These are phyloP conservation scores for Fraxinus albicans DNA, from an alignment of 305 asterid species.

Conservation along the genomic window DNA sequence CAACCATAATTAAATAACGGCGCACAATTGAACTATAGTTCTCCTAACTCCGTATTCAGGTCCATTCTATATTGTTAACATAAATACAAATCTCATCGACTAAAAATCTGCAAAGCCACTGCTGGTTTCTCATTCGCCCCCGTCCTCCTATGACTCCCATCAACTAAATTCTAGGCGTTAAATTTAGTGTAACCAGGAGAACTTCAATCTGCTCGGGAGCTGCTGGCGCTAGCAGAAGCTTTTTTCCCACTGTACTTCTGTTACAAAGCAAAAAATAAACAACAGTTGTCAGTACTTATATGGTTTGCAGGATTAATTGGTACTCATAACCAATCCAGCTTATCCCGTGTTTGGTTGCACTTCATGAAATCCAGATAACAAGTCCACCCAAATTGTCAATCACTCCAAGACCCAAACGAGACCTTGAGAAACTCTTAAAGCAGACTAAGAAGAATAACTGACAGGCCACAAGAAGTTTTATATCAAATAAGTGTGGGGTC, in stretches of 20 bases:
- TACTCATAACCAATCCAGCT: background rate
- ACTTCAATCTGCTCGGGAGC: conserved; percentile 68
- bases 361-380: background rate
- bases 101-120: conserved; percentile 24
- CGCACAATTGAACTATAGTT: conserved; percentile 30
- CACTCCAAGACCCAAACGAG: background rate
- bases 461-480: background rate
- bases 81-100: conserved; percentile 39
- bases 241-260: conserved; percentile 81
- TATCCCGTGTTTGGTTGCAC: background rate
- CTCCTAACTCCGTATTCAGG: conserved; percentile 16
- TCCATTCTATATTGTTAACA: conserved; percentile 20
- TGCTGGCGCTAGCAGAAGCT: conserved; percentile 54
- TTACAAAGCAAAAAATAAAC: conserved; percentile 20
- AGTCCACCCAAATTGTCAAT: background rate
- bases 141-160: conserved; percentile 8
- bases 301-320: background rate
- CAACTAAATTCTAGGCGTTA: conserved; percentile 7
- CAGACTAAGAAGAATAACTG: background rate
- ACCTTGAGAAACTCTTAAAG: background rate
- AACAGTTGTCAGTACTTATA: background rate
- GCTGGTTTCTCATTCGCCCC: conserved; percentile 10
- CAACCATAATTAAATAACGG: conserved; percentile 31
- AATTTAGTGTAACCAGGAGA: conserved; percentile 15
- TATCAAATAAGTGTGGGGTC: background rate